Percentiles rank a stretch among this genome's conserved stretches.
Conservation (phyloP, 257 asterid species). For the Gynochthodes officinalis region DNA sequence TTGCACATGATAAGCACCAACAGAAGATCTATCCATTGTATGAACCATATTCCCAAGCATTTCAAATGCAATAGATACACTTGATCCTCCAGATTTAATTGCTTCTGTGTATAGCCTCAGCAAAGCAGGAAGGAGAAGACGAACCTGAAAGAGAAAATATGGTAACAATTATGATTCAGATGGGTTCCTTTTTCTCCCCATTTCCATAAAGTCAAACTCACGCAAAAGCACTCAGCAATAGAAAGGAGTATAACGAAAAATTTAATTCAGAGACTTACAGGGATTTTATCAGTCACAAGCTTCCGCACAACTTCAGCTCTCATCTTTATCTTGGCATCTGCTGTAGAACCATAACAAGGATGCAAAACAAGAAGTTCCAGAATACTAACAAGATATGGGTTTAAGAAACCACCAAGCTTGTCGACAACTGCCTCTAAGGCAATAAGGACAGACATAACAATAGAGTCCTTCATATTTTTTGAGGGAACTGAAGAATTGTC, state of each 20-base stretch:
- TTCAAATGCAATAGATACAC: slow-evolving; percentile 60
- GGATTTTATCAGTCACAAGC: slow-evolving; percentile 68
- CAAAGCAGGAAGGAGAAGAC: slow-evolving; percentile 75
- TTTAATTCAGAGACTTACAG: slow-evolving; percentile 46
- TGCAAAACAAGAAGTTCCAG: slow-evolving; percentile 61
- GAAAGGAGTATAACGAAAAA: neutral
- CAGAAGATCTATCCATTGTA: slow-evolving; percentile 76
- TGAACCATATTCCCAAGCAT: slow-evolving; percentile 63
- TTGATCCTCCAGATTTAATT: slow-evolving; percentile 56
- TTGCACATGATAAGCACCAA: slow-evolving; percentile 62
- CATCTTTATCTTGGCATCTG: slow-evolving; percentile 52
- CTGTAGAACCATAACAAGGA: slow-evolving; percentile 53
- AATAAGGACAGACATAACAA: slow-evolving; percentile 57
- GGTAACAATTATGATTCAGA: slow-evolving; percentile 1
- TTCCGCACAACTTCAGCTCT: slow-evolving; percentile 73
- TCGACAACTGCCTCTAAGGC: slow-evolving; percentile 71
- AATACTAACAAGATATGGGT: slow-evolving; percentile 66
- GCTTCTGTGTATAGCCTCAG: slow-evolving; percentile 63
- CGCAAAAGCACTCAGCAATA: neutral
- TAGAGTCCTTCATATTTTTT: slow-evolving; percentile 37
- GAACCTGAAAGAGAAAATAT: slow-evolving; percentile 49
- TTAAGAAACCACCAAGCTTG: slow-evolving; percentile 81
- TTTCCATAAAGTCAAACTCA: neutral
- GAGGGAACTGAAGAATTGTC: slow-evolving; percentile 24
- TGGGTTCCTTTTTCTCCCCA: neutral